phyloP scores from a whole-genome alignment of 352 stramenopile species.

The Elongisporangium anandrum region DNA sequence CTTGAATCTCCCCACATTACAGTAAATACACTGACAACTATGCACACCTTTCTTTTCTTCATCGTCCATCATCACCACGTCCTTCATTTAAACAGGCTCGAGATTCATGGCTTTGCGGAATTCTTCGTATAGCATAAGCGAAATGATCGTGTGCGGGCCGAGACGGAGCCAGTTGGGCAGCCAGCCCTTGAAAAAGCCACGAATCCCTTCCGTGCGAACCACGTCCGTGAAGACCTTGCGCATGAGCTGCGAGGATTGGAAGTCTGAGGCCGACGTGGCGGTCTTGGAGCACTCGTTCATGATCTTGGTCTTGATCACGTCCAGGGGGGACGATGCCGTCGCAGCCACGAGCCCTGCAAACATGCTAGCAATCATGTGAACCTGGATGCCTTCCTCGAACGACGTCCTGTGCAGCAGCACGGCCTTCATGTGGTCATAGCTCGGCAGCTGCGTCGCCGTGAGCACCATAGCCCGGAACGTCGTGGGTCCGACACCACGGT shows the following conservation, averaged over 20 bases:
- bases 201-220: slow-evolving; percentile 46
- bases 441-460: slow-evolving; percentile 70
- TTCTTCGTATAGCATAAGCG: slow-evolving; percentile 72
- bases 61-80: too few relatives aligned
- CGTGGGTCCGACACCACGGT: slow-evolving; percentile 60
- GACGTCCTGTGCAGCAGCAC: slow-evolving; percentile 41
- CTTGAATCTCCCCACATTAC: neutral
- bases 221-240: slow-evolving; percentile 51
- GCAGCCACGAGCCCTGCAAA: slow-evolving; percentile 68
- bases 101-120: slow-evolving; percentile 45
- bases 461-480: slow-evolving; percentile 68
- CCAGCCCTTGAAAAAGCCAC: slow-evolving; percentile 78
- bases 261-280: slow-evolving; percentile 21
- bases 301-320: slow-evolving; percentile 86
- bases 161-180: slow-evolving; percentile 72
- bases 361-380: slow-evolving; percentile 70
- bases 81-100: slow-evolving; percentile 37
- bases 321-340: slow-evolving; percentile 63
- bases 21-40: neutral
- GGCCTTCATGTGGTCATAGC: slow-evolving; percentile 81
- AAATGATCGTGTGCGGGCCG: slow-evolving; percentile 73
- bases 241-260: slow-evolving; percentile 34
- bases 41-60: neutral
- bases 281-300: slow-evolving; percentile 67
- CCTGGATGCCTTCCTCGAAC: slow-evolving; percentile 48